Conservation (phyloP, 1,139 yeast genomes). For the Diutina catenulata region DNA sequence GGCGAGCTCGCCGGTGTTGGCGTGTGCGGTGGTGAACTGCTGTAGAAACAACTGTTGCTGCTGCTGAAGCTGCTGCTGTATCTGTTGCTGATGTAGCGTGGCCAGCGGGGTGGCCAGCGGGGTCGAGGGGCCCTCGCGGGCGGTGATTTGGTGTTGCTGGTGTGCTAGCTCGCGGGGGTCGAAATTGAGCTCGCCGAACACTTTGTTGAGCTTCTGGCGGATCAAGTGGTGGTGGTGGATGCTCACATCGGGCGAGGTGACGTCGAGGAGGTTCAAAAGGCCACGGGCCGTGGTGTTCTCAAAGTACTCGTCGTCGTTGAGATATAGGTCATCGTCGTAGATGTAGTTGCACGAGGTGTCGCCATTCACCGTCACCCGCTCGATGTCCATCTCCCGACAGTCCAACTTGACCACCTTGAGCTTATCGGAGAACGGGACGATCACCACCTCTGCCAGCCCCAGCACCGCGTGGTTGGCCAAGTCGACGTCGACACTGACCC, state of each 20-base stretch:
- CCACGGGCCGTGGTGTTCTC: conserved; percentile 14
- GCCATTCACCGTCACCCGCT: conserved; percentile 50
- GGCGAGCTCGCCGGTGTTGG: conserved; percentile 60
- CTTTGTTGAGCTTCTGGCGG: conserved; percentile 48
- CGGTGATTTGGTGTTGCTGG: background rate
- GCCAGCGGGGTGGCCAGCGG: background rate
- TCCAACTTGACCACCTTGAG: conserved; percentile 59
- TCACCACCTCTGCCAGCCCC: conserved; percentile 79
- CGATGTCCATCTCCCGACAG: conserved; percentile 65
- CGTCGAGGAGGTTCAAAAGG: conserved; percentile 26
- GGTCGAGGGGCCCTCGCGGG: background rate
- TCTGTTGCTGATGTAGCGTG: conserved; percentile 4
- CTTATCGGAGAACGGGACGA: conserved; percentile 55
- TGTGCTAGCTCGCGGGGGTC: conserved; percentile 13
- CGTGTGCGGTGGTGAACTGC: conserved; percentile 13
- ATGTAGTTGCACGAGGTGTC: conserved; percentile 22
- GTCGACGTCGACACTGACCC: conserved; percentile 57
- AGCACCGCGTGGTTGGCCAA: conserved; percentile 35
- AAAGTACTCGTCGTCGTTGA: conserved; percentile 23
- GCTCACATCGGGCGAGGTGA: conserved; percentile 30
- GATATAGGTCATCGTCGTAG: conserved; percentile 26
- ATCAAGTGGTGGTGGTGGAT: conserved; percentile 55
- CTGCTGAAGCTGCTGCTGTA: conserved; percentile 2
- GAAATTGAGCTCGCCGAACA: conserved; percentile 41
- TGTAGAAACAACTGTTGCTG: conserved; percentile 2